Base-by-base conservation (phyloP, 768 basidiomycete species). In the Hydnomerulius pinastri region DNA sequence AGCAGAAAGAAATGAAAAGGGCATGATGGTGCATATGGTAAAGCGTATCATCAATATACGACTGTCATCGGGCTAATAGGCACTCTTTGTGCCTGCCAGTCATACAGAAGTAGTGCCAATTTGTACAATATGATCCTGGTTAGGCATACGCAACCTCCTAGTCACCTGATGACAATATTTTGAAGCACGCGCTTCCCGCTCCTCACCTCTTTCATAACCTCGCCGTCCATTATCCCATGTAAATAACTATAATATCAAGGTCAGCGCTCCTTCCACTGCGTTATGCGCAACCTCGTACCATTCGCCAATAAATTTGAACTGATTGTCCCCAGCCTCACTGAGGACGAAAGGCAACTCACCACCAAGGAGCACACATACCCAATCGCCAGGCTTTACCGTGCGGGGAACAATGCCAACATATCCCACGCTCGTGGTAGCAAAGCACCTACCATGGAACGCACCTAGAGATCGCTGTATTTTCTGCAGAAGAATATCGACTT, bases 11-110 rank as follows among this genome's bases (percentile, higher is more conserved):
- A 9, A 37, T 13, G 45, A 13, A 12, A 29, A 10, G 39, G 28
- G 25, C n/a, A 7, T 30, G 4, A 18, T 58, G 36, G 40, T 55
- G 42, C 42, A n/a, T n/a, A n/a, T n/a, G n/a, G n/a, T n/a, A n/a
- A n/a, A n/a, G n/a, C n/a, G n/a, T n/a, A n/a, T n/a, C n/a, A n/a
- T n/a, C n/a, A n/a, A n/a, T n/a, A n/a, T n/a, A n/a, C n/a, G n/a
- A n/a, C n/a, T n/a, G n/a, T n/a, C n/a, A n/a, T n/a, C n/a, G n/a
- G n/a, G n/a, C n/a, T n/a, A n/a, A n/a, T n/a, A n/a, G n/a, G n/a
- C n/a, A n/a, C n/a, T n/a, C n/a, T n/a, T n/a, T n/a, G n/a, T n/a
- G n/a, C n/a, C n/a, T n/a, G n/a, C n/a, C n/a, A n/a, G n/a, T n/a
- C n/a, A n/a, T n/a, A n/a, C n/a, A n/a, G n/a, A n/a, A n/a, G n/a